Base-by-base conservation (phyloP, 2,329 filamentous ascomycete genomes). In the Amauroascus verrucosus region DNA sequence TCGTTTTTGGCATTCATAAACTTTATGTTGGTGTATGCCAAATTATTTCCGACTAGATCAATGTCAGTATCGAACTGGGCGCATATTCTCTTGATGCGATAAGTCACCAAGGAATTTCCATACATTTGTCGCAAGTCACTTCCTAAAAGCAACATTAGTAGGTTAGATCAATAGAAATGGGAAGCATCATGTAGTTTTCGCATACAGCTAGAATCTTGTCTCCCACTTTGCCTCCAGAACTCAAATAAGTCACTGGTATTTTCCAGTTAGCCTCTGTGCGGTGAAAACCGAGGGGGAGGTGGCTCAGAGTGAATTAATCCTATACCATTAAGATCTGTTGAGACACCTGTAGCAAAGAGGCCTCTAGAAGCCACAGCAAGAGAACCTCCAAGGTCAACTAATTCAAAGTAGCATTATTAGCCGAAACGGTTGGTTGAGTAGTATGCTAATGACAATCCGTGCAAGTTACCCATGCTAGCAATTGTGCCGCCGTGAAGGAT, bases 401-500 rank as follows among this genome's bases (percentile, higher is more conserved):
- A 14, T 22, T 24, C 14, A 26, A 14, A 28, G 28, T 16, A 40
- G 18, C 40, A 18, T 37, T n/a, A 53, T 38, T 32, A 52, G 22
- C n/a, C 41, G 20, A n/a, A 32, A 44, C 6, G 47, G 11, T 32
- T n/a, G 7, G 7, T n/a, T 7, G 18, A 47, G 33, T 24, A 28
- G 5, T 11, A 41, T 4, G 28, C n/a, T 38, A 14, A 3, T 18
- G 13, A 38, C 18, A 11, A 13, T 16, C 3, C 11, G 9, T 3
- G 20, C n/a, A 18, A 55, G 65, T 50, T 67, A 73, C 73, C 72
- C 75, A 78, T 76, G 63, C 78, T 81, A 4, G 82, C 82, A 56
- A 85, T 81, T 1, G 82, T 83, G 14, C 81, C 82, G 54, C 82
- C 82, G 68, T 85, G 82, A 32, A 85, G 75, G 58, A 83, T 85